phyloP scores from a whole-genome alignment of 164 flowering plant species.

The Vitis vinifera region DNA sequence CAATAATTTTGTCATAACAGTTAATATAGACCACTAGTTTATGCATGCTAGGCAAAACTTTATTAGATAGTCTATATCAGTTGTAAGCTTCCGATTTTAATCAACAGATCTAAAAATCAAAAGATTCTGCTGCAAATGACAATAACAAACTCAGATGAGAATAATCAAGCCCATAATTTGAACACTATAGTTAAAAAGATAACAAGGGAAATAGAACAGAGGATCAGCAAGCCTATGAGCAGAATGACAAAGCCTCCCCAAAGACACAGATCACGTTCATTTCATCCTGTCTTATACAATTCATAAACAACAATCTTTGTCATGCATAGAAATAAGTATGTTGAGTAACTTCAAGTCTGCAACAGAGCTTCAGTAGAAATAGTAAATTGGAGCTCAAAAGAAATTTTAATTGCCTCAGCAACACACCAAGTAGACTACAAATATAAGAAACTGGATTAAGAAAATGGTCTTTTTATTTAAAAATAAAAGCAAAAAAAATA shows the following conservation, averaged over 20 bases:
- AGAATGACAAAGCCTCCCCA: constrained; percentile 1
- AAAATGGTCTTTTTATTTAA: no score
- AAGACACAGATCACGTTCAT: not conserved
- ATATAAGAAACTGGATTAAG: no score
- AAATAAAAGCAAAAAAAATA: no score
- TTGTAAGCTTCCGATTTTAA: not conserved
- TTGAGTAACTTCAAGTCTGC: no score
- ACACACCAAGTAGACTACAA: no score
- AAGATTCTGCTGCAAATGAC: not conserved
- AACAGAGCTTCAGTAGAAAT: no score
- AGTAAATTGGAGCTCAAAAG: no score
- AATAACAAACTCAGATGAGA: not conserved
- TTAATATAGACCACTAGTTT: not conserved
- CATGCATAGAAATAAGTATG: no score
- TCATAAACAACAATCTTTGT: no score
- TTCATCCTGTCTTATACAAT: no score
- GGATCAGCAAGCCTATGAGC: not conserved
- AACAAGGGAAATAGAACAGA: not conserved
- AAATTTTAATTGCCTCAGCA: no score
- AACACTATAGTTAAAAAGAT: not conserved
- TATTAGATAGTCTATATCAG: not conserved
- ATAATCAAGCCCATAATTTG: constrained; percentile 2
- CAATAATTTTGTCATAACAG: not conserved
- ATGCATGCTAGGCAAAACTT: not conserved
- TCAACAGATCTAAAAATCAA: not conserved